Conservation (phyloP, 495 filamentous ascomycete species). For the Baudoinia panamericana region DNA sequence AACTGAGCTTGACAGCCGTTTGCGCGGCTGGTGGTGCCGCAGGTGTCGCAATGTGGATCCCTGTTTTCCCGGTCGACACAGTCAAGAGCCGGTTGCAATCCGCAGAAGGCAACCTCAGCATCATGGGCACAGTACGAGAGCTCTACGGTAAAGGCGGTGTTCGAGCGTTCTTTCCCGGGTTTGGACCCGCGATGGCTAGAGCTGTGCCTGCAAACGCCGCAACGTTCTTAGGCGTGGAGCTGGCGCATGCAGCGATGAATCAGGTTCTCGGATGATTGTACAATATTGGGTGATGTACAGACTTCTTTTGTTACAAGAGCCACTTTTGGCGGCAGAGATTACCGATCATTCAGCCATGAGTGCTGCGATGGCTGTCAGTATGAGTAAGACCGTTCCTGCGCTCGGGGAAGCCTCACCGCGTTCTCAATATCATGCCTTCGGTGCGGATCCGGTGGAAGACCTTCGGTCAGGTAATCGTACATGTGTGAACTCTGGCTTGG, state of each 20-base stretch:
- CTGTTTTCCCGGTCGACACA: slow-evolving; percentile 95
- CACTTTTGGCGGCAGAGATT: neutral
- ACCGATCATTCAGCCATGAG: neutral
- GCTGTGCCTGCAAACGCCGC: slow-evolving; percentile 91
- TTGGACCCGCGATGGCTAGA: slow-evolving; percentile 82
- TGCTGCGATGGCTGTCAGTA: neutral
- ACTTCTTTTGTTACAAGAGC: slow-evolving; percentile 15
- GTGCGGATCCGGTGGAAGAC: neutral
- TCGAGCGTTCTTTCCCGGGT: slow-evolving; percentile 95
- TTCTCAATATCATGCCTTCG: neutral
- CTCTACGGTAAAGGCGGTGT: slow-evolving; percentile 68
- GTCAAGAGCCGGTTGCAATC: slow-evolving; percentile 91
- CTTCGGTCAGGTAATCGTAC: too few relatives aligned
- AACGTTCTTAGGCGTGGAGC: slow-evolving; percentile 40
- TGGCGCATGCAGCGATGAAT: slow-evolving; percentile 32
- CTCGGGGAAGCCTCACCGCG: neutral
- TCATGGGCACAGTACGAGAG: slow-evolving; percentile 62
- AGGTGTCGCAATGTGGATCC: slow-evolving; percentile 97
- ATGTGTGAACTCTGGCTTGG: too few relatives aligned
- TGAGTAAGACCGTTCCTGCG: neutral
- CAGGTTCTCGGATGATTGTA: slow-evolving; percentile 25
- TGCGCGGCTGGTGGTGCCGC: slow-evolving; percentile 76
- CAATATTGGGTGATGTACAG: slow-evolving; percentile 26
- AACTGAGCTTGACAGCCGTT: slow-evolving; percentile 72
- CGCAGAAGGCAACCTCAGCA: slow-evolving; percentile 72